phyloP scores from a whole-genome alignment of 257 asterid genomes.

The Solanum etuberosum region DNA sequence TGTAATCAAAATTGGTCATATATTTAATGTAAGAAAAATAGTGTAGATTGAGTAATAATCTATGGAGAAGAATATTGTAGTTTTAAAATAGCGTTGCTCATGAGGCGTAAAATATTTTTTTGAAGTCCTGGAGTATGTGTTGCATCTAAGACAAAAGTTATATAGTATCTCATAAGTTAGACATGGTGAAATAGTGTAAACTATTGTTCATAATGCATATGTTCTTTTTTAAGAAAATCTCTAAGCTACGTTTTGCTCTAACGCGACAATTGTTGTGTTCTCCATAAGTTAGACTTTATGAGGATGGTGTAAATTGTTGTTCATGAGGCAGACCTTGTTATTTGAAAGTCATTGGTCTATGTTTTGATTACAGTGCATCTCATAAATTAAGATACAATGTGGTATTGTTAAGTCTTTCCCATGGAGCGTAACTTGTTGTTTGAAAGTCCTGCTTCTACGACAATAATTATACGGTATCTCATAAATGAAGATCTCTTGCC shows the following conservation, averaged over 20 bases:
- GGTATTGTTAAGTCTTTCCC: neutral
- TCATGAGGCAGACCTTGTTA: neutral
- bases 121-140: neutral
- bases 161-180: neutral
- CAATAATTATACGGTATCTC: too few relatives aligned
- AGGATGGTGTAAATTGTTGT: neutral
- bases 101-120: neutral
- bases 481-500: neutral
- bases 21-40: neutral
- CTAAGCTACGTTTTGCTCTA: neutral
- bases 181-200: neutral
- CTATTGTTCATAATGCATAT: neutral
- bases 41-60: neutral
- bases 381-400: neutral
- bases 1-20: neutral
- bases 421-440: neutral
- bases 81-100: neutral
- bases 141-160: neutral
- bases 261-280: neutral
- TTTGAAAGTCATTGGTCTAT: neutral
- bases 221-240: neutral
- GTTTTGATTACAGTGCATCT: neutral
- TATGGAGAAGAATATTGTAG: neutral
- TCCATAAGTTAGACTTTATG: neutral
- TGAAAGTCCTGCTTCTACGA: neutral